Evolutionary conservation across 345 rosid genomes (phyloP).

Genomic region (Populus alba): DNA sequence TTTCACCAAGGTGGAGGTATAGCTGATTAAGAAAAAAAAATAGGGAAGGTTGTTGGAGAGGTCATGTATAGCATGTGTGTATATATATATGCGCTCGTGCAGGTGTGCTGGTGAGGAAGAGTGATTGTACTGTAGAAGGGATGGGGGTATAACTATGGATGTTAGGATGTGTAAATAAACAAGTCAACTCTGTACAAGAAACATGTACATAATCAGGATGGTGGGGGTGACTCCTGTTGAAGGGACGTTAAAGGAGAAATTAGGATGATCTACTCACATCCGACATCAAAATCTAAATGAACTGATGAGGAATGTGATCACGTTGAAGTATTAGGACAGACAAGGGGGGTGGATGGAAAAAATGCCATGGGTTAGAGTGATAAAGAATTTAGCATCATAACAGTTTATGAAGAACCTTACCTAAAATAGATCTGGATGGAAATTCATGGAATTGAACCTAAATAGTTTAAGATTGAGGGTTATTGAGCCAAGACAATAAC

Average conservation of each 20-base stretch:
- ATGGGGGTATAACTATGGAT: background rate
- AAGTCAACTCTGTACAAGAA: background rate
- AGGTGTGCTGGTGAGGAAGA: background rate
- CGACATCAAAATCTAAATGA: background rate
- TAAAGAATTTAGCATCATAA: background rate
- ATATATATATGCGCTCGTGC: background rate
- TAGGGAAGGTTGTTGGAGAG: background rate
- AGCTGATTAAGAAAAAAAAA: background rate
- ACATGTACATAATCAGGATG: background rate
- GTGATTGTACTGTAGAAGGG: background rate
- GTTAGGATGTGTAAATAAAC: background rate
- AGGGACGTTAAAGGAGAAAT: background rate
- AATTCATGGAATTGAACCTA: background rate
- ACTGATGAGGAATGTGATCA: background rate
- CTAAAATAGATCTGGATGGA: background rate
- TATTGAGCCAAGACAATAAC: background rate
- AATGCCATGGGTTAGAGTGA: no score
- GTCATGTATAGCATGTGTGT: background rate
- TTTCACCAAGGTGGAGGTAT: background rate
- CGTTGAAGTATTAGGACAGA: background rate
- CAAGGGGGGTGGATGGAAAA: no score
- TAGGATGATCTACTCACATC: background rate
- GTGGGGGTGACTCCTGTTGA: background rate
- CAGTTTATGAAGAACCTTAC: background rate
- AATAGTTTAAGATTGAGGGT: background rate